Base-by-base conservation (phyloP, 78 protist genomes). In the Guillardia theta region DNA sequence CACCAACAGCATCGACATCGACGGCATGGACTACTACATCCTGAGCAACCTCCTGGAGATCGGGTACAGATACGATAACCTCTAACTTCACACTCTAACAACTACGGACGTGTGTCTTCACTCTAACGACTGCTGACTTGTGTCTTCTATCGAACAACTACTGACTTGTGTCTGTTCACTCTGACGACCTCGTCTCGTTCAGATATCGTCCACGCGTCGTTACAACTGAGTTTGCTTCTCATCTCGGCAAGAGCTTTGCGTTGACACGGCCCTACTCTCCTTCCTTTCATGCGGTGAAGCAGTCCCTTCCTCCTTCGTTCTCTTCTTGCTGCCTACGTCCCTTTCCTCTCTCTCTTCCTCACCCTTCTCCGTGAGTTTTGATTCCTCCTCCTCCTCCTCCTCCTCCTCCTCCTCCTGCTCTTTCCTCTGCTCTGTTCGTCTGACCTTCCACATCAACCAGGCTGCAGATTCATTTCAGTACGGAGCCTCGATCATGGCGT, bases 21-120 rank as follows among this genome's bases (percentile, higher is more conserved):
- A 70, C 83, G 83, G 83, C 33, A 70, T 70, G 83, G 83, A 70
- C 36, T 70, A 70, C 83, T 70, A 70, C 83, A 33, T 70, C 8
- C 41, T 70, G 36, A 43, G 22, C 83, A 33, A 1, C 3, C 9
- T 70, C 83, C 83, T 70, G 33, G 62, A 53, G 62, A 53, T 12
- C 62, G 62, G 62, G 33, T 53, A 53, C 62, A 18, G 33, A n/a
- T n/a, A n/a, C n/a, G n/a, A n/a, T n/a, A n/a, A n/a, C n/a, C n/a
- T n/a, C n/a, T n/a, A n/a, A n/a, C n/a, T n/a, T n/a, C n/a, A n/a
- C n/a, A n/a, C n/a, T n/a, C n/a, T n/a, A n/a, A n/a, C n/a, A n/a
- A n/a, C n/a, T n/a, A n/a, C n/a, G n/a, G n/a, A n/a, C n/a, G n/a
- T n/a, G n/a, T n/a, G n/a, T n/a, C n/a, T n/a, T n/a, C n/a, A n/a